Percentiles rank a stretch among this genome's conserved stretches.
Evolutionary conservation across 2,329 filamentous ascomycete genomes (phyloP).

Genomic region (Herpotrichia juniperi): DNA sequence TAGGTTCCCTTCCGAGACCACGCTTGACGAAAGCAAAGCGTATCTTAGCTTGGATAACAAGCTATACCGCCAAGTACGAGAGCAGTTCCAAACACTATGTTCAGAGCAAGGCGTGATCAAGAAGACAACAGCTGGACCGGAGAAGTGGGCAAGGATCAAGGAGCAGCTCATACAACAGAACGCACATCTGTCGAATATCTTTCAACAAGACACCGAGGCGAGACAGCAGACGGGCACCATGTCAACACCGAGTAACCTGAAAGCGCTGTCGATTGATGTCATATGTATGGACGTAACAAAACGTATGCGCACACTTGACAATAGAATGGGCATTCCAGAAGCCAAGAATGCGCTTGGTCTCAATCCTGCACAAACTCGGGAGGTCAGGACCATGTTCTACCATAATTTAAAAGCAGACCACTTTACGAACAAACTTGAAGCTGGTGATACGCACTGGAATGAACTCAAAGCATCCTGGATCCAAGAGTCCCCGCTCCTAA

Average conservation of each 20-base stretch:
- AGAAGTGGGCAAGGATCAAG: slow-evolving; percentile 76
- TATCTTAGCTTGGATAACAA: slow-evolving; percentile 69
- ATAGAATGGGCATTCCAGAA: slow-evolving; percentile 73
- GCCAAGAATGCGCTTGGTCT: slow-evolving; percentile 75
- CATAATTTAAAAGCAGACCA: slow-evolving; percentile 68
- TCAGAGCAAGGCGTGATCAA: slow-evolving; percentile 70
- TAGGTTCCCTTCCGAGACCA: slow-evolving; percentile 82
- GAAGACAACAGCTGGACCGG: slow-evolving; percentile 76
- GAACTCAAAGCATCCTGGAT: slow-evolving; percentile 74
- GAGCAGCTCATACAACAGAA: slow-evolving; percentile 69
- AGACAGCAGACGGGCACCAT: slow-evolving; percentile 48
- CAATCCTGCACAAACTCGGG: slow-evolving; percentile 70
- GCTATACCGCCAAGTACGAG: slow-evolving; percentile 68
- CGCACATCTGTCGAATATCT: slow-evolving; percentile 66
- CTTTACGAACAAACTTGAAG: slow-evolving; percentile 75
- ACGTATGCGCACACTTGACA: slow-evolving; percentile 69
- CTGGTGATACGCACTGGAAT: slow-evolving; percentile 73
- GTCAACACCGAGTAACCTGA: slow-evolving; percentile 56
- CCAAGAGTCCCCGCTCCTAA: slow-evolving; percentile 61
- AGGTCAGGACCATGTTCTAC: slow-evolving; percentile 70
- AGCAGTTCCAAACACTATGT: slow-evolving; percentile 74
- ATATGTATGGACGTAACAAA: slow-evolving; percentile 85
- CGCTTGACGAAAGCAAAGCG: slow-evolving; percentile 76
- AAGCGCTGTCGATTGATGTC: slow-evolving; percentile 74
- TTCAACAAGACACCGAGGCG: slow-evolving; percentile 63